Evolutionary conservation across 352 stramenopile genomes (phyloP).

Genomic region (Thalassiosira mediterranea): DNA sequence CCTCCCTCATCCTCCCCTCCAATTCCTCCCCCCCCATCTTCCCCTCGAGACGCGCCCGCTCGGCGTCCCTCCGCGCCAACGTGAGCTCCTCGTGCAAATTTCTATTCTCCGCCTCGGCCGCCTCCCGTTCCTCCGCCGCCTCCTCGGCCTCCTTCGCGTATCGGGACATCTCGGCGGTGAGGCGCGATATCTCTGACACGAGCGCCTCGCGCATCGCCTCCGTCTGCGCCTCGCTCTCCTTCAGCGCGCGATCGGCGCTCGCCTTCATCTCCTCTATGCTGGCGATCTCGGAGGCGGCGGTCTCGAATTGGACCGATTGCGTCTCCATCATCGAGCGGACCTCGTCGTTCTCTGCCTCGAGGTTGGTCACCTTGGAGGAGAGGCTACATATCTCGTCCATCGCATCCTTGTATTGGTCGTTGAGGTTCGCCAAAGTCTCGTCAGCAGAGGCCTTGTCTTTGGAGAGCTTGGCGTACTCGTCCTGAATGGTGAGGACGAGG

Average conservation of each 20-base stretch:
- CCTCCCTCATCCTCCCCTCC: slow-evolving; percentile 4
- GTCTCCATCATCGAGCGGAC: slow-evolving; percentile 57
- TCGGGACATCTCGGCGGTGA: slow-evolving; percentile 34
- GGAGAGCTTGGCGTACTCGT: slow-evolving; percentile 56
- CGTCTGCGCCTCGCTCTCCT: slow-evolving; percentile 21
- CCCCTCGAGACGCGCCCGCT: slow-evolving; percentile 32
- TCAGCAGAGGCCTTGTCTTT: slow-evolving; percentile 52
- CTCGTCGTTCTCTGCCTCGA: slow-evolving; percentile 48
- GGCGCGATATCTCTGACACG: slow-evolving; percentile 28
- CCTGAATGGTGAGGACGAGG: slow-evolving; percentile 58
- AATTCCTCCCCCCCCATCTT: slow-evolving; percentile 12
- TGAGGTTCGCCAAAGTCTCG: slow-evolving; percentile 31
- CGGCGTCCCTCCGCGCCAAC: slow-evolving; percentile 31
- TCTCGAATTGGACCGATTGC: slow-evolving; percentile 48
- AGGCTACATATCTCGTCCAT: slow-evolving; percentile 52
- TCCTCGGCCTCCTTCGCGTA: slow-evolving; percentile 41
- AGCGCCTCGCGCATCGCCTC: slow-evolving; percentile 42
- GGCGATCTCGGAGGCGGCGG: slow-evolving; percentile 43
- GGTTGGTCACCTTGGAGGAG: slow-evolving; percentile 18
- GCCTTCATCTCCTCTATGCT: slow-evolving; percentile 37
- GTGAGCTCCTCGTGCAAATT: slow-evolving; percentile 38
- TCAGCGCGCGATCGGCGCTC: slow-evolving; percentile 19
- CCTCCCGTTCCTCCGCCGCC: slow-evolving; percentile 40
- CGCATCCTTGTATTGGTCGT: slow-evolving; percentile 52
- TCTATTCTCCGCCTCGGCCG: slow-evolving; percentile 33